Conservation (phyloP, 257 asterid species). For the Hygrophila difformis region DNA sequence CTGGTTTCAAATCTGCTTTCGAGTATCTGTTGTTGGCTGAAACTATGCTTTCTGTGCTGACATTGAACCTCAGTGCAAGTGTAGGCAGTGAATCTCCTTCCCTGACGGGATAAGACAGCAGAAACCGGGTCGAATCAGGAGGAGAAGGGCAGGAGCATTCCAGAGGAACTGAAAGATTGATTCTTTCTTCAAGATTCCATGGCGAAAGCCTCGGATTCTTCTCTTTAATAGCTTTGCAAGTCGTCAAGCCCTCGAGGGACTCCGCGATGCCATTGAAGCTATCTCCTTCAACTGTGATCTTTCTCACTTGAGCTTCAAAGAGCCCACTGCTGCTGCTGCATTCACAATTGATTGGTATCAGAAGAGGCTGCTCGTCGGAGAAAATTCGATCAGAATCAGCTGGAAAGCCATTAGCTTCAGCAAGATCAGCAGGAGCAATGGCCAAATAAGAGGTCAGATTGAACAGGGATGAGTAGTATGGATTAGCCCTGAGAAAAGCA, state of each 20-base stretch:
- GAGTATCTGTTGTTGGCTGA: slow-evolving; percentile 26
- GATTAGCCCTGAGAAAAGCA: slow-evolving; percentile 39
- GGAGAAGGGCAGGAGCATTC: slow-evolving; percentile 50
- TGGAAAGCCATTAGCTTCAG: slow-evolving; percentile 37
- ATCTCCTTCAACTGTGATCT: slow-evolving; percentile 33
- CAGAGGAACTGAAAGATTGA: slow-evolving; percentile 24
- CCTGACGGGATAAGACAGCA: slow-evolving; percentile 46
- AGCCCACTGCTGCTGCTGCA: slow-evolving; percentile 22
- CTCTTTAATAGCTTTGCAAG: slow-evolving; percentile 35
- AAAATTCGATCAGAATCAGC: slow-evolving; percentile 21
- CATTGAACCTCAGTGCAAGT: slow-evolving; percentile 30
- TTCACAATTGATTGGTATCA: slow-evolving; percentile 46
- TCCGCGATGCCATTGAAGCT: slow-evolving; percentile 39
- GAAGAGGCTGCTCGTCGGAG: slow-evolving; percentile 21
- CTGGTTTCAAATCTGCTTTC: slow-evolving; percentile 20
- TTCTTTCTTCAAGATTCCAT: slow-evolving; percentile 26
- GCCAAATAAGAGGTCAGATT: slow-evolving; percentile 35
- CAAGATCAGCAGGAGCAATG: slow-evolving; percentile 23
- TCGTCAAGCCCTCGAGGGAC: slow-evolving; percentile 43
- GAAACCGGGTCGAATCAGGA: slow-evolving; percentile 15
- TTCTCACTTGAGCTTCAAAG: slow-evolving; percentile 35
- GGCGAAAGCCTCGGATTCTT: slow-evolving; percentile 29
- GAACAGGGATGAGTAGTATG: slow-evolving; percentile 33
- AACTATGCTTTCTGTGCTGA: slow-evolving; percentile 29
- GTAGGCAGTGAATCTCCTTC: slow-evolving; percentile 35